These are phyloP conservation scores for Phytomonas francai DNA, from an alignment of 208 protist species.

Conservation along the genomic window DNA sequence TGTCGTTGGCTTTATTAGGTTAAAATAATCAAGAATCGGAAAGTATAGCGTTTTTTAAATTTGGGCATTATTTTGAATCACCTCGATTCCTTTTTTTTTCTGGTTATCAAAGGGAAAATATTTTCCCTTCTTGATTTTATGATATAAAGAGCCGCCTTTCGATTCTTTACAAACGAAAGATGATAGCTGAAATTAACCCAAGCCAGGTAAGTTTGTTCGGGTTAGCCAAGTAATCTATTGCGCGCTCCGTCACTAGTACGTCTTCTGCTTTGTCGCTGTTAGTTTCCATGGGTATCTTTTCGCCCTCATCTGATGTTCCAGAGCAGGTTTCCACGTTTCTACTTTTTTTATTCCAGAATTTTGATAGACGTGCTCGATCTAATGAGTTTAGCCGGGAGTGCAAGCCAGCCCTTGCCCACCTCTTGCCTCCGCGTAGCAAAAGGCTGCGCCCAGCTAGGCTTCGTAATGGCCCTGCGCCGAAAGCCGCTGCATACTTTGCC, in stretches of 20 bases:
- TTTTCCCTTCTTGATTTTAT: not conserved
- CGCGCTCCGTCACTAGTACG: conserved; percentile 46
- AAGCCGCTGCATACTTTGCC: conserved; percentile 14
- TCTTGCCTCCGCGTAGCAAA: not conserved
- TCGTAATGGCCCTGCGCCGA: not conserved
- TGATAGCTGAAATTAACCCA: conserved; percentile 26
- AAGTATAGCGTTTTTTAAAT: conserved; percentile 2
- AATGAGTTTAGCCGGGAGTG: conserved; percentile 15
- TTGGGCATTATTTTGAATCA: not conserved
- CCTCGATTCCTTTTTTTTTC: conserved; percentile 5
- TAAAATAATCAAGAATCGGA: no score
- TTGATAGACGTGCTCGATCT: conserved; percentile 9
- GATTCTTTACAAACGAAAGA: conserved; percentile 30
- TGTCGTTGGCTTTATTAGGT: no score
- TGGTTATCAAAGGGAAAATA: not conserved
- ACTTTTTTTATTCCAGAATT: not conserved
- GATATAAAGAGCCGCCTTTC: not conserved
- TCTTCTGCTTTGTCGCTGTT: conserved; percentile 19
- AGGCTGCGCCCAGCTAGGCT: conserved; percentile 5
- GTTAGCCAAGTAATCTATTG: conserved; percentile 59
- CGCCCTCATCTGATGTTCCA: not conserved
- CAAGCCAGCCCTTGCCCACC: conserved; percentile 19
- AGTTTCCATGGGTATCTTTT: not conserved
- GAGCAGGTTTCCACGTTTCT: not conserved
- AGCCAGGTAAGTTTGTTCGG: conserved; percentile 37